phyloP scores from a whole-genome alignment of 495 filamentous ascomycete species.

The Aspergillus homomorphus region DNA sequence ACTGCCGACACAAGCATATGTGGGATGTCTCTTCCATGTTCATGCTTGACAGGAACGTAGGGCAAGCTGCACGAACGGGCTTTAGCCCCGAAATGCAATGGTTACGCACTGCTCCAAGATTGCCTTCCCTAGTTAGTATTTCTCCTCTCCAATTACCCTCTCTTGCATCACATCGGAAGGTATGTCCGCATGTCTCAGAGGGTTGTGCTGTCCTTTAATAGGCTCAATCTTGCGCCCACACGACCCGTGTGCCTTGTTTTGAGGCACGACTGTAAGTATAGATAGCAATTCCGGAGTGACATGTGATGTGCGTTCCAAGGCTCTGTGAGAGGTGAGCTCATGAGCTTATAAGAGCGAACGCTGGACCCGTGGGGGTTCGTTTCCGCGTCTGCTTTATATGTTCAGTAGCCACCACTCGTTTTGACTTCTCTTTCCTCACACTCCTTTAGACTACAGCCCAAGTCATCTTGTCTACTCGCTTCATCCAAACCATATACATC shows the following conservation, averaged over 20 bases:
- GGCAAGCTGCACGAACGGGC: background rate
- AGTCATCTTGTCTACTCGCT: too few relatives aligned
- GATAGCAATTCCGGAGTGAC: background rate
- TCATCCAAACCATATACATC: background rate
- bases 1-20: background rate
- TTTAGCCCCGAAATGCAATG: background rate
- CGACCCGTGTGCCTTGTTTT: background rate
- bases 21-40: background rate
- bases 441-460: slow-evolving; percentile 25
- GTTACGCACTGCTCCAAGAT: background rate
- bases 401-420: slow-evolving; percentile 22
- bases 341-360: slow-evolving; percentile 3
- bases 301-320: slow-evolving; percentile 6
- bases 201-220: background rate
- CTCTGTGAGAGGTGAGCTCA: slow-evolving; percentile 1
- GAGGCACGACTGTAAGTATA: background rate
- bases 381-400: background rate
- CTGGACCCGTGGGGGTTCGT: background rate
- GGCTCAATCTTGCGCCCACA: background rate
- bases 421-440: slow-evolving; percentile 15
- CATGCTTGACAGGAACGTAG: background rate
- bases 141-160: background rate
- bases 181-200: background rate
- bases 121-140: background rate
- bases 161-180: background rate